These are phyloP conservation scores for Paraurostyla sp. DNA, from an alignment of 73 alveolate species.

Conservation along the genomic window DNA sequence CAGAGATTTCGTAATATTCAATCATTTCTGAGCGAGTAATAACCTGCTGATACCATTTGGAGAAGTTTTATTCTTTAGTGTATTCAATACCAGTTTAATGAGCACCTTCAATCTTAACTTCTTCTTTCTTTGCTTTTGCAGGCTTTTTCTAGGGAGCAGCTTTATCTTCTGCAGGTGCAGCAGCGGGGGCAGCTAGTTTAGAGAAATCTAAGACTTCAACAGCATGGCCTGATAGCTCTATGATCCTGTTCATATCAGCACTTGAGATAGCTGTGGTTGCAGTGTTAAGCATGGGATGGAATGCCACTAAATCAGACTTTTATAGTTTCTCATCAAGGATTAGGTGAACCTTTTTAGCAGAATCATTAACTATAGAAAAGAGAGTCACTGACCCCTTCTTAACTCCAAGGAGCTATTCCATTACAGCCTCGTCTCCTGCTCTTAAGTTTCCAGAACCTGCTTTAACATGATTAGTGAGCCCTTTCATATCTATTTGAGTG, in stretches of 20 bases:
- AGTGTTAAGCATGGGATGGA: conserved; percentile 96
- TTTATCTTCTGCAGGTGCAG: conserved; percentile 52
- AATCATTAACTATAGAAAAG: conserved; percentile 92
- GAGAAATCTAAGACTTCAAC: conserved; percentile 78
- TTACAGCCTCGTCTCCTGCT: conserved; percentile 89
- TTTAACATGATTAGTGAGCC: conserved; percentile 89
- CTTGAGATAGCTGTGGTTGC: conserved; percentile 90
- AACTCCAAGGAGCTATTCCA: conserved; percentile 82
- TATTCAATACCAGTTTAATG: conserved; percentile 87
- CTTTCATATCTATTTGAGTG: conserved; percentile 89
- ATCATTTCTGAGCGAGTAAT: conserved; percentile 98
- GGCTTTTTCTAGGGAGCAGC: conserved; percentile 79
- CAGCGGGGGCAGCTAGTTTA: neutral
- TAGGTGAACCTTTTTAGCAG: conserved; percentile 86
- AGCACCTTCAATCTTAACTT: conserved; percentile 76
- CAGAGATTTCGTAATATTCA: conserved; percentile 99
- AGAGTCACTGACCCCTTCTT: conserved; percentile 94
- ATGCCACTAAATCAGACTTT: conserved; percentile 78
- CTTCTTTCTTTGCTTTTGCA: conserved; percentile 78
- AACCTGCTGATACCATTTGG: conserved; percentile 98
- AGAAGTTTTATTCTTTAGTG: conserved; percentile 91
- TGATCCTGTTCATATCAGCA: conserved; percentile 78
- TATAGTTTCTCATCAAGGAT: conserved; percentile 88
- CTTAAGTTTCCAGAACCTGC: conserved; percentile 94
- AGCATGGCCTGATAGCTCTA: conserved; percentile 76